These are phyloP conservation scores for Saturnispora bothae DNA, from an alignment of 805 yeast genomes.

Conservation along the genomic window DNA sequence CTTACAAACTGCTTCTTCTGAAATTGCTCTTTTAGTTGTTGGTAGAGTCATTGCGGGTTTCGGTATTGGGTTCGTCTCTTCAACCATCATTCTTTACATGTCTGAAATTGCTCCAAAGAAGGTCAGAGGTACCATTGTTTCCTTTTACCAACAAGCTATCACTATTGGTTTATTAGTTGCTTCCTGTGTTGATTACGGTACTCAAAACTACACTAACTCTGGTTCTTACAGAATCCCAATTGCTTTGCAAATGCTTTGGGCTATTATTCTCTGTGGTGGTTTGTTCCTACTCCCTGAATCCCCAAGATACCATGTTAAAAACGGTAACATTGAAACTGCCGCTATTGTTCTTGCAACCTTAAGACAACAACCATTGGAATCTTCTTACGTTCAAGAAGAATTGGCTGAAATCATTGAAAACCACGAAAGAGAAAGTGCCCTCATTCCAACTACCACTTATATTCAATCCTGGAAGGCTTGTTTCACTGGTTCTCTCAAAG, in stretches of 20 bases:
- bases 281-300: conserved; percentile 62
- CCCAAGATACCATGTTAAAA: conserved; percentile 59
- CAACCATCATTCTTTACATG: conserved; percentile 68
- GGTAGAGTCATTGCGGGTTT: conserved; percentile 68
- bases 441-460: conserved; percentile 28
- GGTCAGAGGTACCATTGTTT: conserved; percentile 69
- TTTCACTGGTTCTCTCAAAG: conserved; percentile 31
- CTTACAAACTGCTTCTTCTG: conserved; percentile 36
- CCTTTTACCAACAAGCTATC: conserved; percentile 53
- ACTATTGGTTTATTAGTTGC: conserved; percentile 69
- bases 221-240: conserved; percentile 69
- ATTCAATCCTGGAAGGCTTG: conserved; percentile 33
- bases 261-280: conserved; percentile 50
- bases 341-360: conserved; percentile 42
- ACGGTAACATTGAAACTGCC: conserved; percentile 48
- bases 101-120: conserved; percentile 72
- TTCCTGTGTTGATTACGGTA: conserved; percentile 59
- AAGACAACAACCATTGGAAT: conserved; percentile 40
- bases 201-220: conserved; percentile 39
- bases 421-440: conserved; percentile 34
- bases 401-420: conserved; percentile 42
- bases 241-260: conserved; percentile 63
- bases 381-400: conserved; percentile 37
- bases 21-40: conserved; percentile 42
- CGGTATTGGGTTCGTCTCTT: conserved; percentile 71